Evolutionary conservation across 495 filamentous ascomycete genomes (phyloP).

Genomic region (Podospora pseudocomata): DNA sequence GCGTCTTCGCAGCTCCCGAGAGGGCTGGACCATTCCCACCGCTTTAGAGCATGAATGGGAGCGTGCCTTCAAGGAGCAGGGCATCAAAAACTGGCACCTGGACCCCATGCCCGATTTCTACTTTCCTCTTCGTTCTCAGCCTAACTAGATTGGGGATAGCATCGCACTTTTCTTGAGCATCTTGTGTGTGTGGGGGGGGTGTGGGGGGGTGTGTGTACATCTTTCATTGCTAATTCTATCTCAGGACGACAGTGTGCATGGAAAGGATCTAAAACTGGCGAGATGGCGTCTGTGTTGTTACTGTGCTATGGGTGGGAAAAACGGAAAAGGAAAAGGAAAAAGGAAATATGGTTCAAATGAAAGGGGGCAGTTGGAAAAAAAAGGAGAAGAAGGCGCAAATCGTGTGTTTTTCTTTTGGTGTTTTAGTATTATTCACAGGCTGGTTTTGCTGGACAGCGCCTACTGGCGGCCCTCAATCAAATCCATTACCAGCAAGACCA

Average conservation of each 20-base stretch:
- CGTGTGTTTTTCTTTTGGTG: not conserved
- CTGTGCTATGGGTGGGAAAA: not conserved
- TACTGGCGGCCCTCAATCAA: not conserved
- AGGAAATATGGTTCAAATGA: not conserved
- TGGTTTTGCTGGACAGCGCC: not conserved
- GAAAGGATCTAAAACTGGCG: not conserved
- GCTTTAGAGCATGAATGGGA: constrained; percentile 44
- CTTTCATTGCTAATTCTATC: not conserved
- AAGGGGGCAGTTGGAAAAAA: not conserved
- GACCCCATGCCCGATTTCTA: constrained; percentile 50
- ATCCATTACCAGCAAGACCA: not conserved
- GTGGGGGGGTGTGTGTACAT: not conserved
- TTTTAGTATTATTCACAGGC: not conserved
- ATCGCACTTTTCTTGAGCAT: not conserved
- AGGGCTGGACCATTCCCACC: constrained; percentile 45
- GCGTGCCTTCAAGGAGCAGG: constrained; percentile 41
- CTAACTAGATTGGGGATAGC: constrained; percentile 35
- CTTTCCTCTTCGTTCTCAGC: constrained; percentile 46
- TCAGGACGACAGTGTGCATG: not conserved
- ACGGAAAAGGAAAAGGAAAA: not conserved
- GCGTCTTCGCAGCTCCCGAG: constrained; percentile 45
- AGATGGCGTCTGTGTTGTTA: not conserved
- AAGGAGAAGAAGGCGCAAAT: not conserved
- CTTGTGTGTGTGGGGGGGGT: not conserved
- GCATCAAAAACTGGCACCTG: constrained; percentile 46